Evolutionary conservation across 176 grass and related monocot species (phyloP).

Genomic region (Oryza glumipatula): DNA sequence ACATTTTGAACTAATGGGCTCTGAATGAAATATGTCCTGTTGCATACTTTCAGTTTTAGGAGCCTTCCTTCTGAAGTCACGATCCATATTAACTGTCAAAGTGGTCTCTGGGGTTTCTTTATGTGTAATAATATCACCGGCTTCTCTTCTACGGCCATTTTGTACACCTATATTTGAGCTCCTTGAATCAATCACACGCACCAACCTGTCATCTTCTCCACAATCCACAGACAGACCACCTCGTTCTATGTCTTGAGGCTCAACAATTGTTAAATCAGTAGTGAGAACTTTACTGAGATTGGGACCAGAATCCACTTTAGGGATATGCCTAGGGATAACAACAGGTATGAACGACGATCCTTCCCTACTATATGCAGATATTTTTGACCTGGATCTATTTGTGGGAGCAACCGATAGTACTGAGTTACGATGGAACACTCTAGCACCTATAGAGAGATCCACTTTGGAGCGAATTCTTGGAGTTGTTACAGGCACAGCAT

Average conservation of each 20-base stretch:
- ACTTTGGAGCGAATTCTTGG: slow-evolving; percentile 37
- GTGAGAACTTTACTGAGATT: slow-evolving; percentile 24
- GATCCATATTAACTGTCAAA: slow-evolving; percentile 24
- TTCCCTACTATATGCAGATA: slow-evolving; percentile 29
- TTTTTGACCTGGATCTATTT: slow-evolving; percentile 34
- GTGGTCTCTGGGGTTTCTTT: neutral
- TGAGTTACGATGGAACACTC: neutral
- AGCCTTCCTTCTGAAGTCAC: slow-evolving; percentile 21
- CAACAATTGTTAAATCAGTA: slow-evolving; percentile 24
- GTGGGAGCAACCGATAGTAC: slow-evolving; percentile 22
- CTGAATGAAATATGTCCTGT: slow-evolving; percentile 40
- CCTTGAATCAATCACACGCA: slow-evolving; percentile 35
- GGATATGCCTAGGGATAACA: slow-evolving; percentile 43
- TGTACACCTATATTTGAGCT: slow-evolving; percentile 27
- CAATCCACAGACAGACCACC: slow-evolving; percentile 28
- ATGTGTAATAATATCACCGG: slow-evolving; percentile 34
- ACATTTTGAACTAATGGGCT: slow-evolving; percentile 38
- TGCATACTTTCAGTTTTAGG: slow-evolving; percentile 14
- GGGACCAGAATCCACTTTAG: slow-evolving; percentile 37
- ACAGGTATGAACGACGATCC: slow-evolving; percentile 40
- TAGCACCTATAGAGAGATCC: slow-evolving; percentile 36
- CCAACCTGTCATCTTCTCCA: slow-evolving; percentile 24
- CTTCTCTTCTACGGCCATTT: slow-evolving; percentile 28
- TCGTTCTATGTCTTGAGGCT: slow-evolving; percentile 29
- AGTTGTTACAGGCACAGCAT: slow-evolving; percentile 41